These are phyloP conservation scores for Myxozyma lipomycoides DNA, from an alignment of 805 yeast species.

Conservation along the genomic window DNA sequence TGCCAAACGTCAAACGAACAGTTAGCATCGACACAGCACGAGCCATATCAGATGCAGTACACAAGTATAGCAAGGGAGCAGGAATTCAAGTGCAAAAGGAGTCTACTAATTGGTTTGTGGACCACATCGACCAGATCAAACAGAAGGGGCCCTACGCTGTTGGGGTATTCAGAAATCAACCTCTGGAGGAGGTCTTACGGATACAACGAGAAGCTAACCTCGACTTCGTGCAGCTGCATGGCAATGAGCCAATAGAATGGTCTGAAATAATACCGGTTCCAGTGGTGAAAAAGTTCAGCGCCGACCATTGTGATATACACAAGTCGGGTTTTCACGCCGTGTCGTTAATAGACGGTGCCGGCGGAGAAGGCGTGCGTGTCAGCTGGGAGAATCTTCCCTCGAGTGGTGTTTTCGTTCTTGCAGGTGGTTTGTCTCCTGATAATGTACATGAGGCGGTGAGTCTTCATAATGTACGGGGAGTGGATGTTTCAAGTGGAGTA, in stretches of 20 bases:
- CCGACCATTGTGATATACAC: conserved; percentile 42
- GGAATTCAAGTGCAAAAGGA: not conserved
- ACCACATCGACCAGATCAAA: conserved; percentile 10
- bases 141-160: conserved; percentile 59
- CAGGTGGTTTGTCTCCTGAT: conserved; percentile 83
- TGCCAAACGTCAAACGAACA: conserved; percentile 76
- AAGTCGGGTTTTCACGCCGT: conserved; percentile 46
- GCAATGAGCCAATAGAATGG: conserved; percentile 57
- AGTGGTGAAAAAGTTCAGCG: conserved; percentile 68
- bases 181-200: conserved; percentile 54
- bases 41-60: conserved; percentile 42
- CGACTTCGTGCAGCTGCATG: conserved; percentile 88
- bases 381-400: conserved; percentile 60
- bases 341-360: conserved; percentile 67
- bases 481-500: conserved; percentile 94
- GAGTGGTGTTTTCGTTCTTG: conserved; percentile 54
- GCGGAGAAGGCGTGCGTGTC: conserved; percentile 84
- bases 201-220: conserved; percentile 45
- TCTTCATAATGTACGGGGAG: conserved; percentile 68
- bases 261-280: conserved; percentile 47
- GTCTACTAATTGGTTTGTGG: conserved; percentile 16
- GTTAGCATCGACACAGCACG: conserved; percentile 48
- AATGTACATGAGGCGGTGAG: conserved; percentile 57
- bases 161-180: conserved; percentile 87
- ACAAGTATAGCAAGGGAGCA: conserved; percentile 6